These are phyloP conservation scores for Talaromyces sp. DNA, from an alignment of 2,329 filamentous ascomycete genomes.

Conservation along the genomic window DNA sequence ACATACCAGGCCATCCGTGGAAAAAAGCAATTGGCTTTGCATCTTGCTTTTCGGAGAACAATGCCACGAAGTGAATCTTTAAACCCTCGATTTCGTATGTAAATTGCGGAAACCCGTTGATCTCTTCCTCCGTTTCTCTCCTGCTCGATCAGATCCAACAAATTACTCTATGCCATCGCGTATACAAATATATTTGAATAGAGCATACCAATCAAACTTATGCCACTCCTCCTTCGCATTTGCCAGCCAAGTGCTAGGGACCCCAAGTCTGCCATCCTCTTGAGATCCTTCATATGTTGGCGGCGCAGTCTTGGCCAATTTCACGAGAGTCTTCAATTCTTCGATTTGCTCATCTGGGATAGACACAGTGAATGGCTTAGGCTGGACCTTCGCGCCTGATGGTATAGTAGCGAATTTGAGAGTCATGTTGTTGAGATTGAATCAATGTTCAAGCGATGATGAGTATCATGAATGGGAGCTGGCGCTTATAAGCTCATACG, in stretches of 20 bases:
- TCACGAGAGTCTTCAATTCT: conserved; percentile 47
- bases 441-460: background rate
- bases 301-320: conserved; percentile 49
- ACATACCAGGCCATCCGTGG: conserved; percentile 54
- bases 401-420: conserved; percentile 33
- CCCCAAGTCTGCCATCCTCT: conserved; percentile 43
- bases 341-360: conserved; percentile 44
- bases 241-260: conserved; percentile 48
- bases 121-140: conserved; percentile 36
- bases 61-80: conserved; percentile 52
- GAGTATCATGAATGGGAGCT: background rate
- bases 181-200: conserved; percentile 9
- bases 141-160: conserved; percentile 17
- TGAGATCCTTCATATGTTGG: conserved; percentile 49
- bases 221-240: conserved; percentile 44
- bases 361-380: conserved; percentile 43
- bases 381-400: conserved; percentile 32
- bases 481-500: background rate
- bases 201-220: conserved; percentile 47
- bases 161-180: background rate
- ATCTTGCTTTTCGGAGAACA: conserved; percentile 51
- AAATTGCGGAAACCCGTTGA: conserved; percentile 54
- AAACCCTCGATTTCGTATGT: conserved; percentile 33
- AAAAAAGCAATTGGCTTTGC: conserved; percentile 52
- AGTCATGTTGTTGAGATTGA: conserved; percentile 22